Percentiles rank a stretch among this genome's conserved stretches.
Evolutionary conservation across 331 rosid species (phyloP).

Genomic region (Rhamnella rubrinervis): DNA sequence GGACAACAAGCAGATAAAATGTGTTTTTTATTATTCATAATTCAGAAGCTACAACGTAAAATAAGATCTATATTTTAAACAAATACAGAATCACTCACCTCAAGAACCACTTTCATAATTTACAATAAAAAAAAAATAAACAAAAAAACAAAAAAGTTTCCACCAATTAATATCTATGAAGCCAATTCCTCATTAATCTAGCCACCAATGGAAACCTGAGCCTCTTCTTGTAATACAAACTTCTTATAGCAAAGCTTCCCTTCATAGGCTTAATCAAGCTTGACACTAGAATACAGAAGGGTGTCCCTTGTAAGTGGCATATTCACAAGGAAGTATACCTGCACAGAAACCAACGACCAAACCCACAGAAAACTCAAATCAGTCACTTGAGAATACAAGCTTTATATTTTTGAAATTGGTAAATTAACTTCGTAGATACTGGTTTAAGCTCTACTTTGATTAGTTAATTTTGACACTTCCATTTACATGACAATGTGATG

Average conservation of each 20-base stretch:
- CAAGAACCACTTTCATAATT: conserved; percentile 21
- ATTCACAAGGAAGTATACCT: conserved; percentile 68
- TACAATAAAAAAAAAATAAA: conserved; percentile 19
- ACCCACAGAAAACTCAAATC: not conserved
- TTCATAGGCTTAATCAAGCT: conserved; percentile 62
- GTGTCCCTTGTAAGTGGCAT: conserved; percentile 97
- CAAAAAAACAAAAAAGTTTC: not conserved
- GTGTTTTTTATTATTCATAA: no score
- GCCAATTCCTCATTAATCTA: conserved; percentile 32
- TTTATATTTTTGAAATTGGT: no score
- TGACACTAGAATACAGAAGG: conserved; percentile 86
- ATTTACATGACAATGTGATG: no score
- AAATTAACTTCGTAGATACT: no score
- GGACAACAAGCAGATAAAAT: no score
- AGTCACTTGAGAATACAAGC: not conserved
- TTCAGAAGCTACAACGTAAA: no score
- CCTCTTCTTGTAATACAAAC: conserved; percentile 25
- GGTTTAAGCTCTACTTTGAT: no score
- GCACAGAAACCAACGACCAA: conserved; percentile 28
- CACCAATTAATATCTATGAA: conserved; percentile 15
- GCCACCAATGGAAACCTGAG: conserved; percentile 30
- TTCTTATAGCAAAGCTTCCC: not conserved
- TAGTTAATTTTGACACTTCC: no score
- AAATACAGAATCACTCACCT: conserved; percentile 3
- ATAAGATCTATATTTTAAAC: no score